Percentiles rank a stretch among this genome's conserved stretches.
Evolutionary conservation across 805 yeast genomes (phyloP).

Genomic region (Schwanniomyces occidentalis): DNA sequence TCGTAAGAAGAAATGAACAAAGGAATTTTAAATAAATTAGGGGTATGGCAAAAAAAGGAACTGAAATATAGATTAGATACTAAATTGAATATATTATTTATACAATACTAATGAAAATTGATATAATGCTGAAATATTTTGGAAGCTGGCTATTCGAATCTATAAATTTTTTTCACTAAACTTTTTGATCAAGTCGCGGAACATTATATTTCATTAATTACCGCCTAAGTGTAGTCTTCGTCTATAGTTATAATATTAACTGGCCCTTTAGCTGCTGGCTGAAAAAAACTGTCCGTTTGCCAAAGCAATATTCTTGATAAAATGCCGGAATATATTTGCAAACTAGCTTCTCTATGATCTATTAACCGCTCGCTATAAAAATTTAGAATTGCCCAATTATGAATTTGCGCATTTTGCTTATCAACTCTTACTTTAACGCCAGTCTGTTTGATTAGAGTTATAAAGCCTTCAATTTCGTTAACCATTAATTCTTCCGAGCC

Average conservation of each 20-base stretch:
- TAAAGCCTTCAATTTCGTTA: constrained; percentile 36
- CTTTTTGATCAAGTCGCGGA: no score
- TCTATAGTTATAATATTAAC: constrained; percentile 11
- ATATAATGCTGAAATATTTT: no score
- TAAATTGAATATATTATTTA: no score
- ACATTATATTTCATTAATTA: no score
- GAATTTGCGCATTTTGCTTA: constrained; percentile 34
- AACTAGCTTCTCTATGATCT: constrained; percentile 44
- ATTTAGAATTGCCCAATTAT: constrained; percentile 50
- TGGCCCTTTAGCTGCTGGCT: constrained; percentile 12
- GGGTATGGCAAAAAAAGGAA: no score
- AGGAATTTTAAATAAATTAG: no score
- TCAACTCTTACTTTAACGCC: constrained; percentile 33
- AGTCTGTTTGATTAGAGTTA: constrained; percentile 15
- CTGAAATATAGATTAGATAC: no score
- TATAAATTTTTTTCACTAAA: no score
- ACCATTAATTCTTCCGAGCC: constrained; percentile 45
- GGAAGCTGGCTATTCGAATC: no score
- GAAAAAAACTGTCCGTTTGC: constrained; percentile 26
- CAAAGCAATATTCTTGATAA: constrained; percentile 47
- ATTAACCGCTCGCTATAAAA: constrained; percentile 42
- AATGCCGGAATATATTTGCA: constrained; percentile 37
- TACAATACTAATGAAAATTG: no score
- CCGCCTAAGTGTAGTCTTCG: constrained; percentile 12
- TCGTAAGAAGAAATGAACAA: no score